phyloP scores from a whole-genome alignment of 495 filamentous ascomycete genomes.

The Xylaria intraflava region DNA sequence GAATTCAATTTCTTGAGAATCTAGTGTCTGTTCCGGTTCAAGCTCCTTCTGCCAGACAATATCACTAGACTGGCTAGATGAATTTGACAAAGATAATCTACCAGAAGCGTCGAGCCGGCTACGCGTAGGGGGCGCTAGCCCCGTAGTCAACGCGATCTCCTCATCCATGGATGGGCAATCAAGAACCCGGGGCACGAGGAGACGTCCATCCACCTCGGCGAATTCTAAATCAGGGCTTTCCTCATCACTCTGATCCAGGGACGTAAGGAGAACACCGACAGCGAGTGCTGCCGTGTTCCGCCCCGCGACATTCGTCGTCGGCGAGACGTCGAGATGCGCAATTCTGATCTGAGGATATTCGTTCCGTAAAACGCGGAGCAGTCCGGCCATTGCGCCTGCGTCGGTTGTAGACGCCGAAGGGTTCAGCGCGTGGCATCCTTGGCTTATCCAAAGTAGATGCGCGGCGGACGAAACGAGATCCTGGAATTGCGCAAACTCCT shows the following conservation, averaged over 20 bases:
- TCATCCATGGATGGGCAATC: not conserved
- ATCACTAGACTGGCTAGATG: not conserved
- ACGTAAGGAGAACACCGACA: not conserved
- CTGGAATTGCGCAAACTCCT: not conserved
- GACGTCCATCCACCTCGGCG: not conserved
- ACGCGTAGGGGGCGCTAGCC: not conserved
- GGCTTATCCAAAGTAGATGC: slow-evolving; percentile 1
- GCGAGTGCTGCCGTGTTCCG: not conserved
- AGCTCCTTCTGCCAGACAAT: not conserved
- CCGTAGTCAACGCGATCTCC: not conserved
- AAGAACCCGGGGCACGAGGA: not conserved
- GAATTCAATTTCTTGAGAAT: not conserved
- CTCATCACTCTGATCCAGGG: not conserved
- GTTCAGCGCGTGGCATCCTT: not conserved
- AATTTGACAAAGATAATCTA: not conserved
- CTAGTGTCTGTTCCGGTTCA: not conserved
- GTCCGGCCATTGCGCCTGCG: not conserved
- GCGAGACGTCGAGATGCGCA: not conserved
- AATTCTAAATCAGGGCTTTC: not conserved
- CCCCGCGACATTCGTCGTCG: not conserved
- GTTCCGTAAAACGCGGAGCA: slow-evolving; percentile 5
- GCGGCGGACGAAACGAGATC: not conserved
- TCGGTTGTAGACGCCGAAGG: not conserved
- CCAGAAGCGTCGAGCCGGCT: not conserved
- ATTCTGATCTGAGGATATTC: slow-evolving; percentile 1